A percentile compares a stretch with the other conserved stretches of the same genome.
Evolutionary conservation across 768 basidiomycete genomes (phyloP).

Genomic region (Cystoderma amianthinum): DNA sequence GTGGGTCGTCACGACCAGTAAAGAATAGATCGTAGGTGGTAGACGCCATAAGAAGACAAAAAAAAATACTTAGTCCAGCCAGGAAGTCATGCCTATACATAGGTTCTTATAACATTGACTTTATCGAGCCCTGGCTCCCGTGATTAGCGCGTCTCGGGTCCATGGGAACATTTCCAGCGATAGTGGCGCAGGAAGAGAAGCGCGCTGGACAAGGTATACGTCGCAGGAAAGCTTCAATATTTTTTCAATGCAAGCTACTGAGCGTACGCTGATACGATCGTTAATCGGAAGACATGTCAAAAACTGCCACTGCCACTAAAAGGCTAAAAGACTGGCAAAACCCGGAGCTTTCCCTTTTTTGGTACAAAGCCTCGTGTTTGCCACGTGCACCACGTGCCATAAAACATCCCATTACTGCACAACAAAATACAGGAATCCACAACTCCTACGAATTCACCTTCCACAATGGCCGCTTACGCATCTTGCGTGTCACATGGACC

Average conservation of each 20-base stretch:
- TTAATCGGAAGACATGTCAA: constrained; percentile 27
- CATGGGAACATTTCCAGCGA: constrained; percentile 46
- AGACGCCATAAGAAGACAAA: constrained; percentile 27
- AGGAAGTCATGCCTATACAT: constrained; percentile 23
- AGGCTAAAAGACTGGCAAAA: constrained; percentile 29
- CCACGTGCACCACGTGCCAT: constrained; percentile 12
- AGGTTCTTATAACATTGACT: constrained; percentile 34
- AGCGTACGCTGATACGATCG: constrained; percentile 3
- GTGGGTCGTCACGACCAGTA: constrained; percentile 64
- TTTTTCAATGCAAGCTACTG: too few relatives aligned
- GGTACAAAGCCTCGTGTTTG: constrained; percentile 19
- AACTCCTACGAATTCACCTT: constrained; percentile 73
- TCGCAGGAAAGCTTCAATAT: too few relatives aligned
- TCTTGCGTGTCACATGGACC: constrained; percentile 84
- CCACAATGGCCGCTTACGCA: constrained; percentile 78
- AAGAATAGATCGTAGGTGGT: constrained; percentile 57
- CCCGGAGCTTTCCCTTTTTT: constrained; percentile 23
- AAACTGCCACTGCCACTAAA: constrained; percentile 29
- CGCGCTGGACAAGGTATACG: constrained; percentile 3
- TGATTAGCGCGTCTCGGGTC: constrained; percentile 43
- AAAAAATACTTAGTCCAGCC: constrained; percentile 22
- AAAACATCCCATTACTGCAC: constrained; percentile 9
- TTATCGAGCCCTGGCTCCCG: constrained; percentile 37
- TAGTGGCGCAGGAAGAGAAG: constrained; percentile 42
- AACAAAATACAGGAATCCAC: too few relatives aligned